phyloP scores from a whole-genome alignment of 2,329 filamentous ascomycete species.

The Diplodia mutila region DNA sequence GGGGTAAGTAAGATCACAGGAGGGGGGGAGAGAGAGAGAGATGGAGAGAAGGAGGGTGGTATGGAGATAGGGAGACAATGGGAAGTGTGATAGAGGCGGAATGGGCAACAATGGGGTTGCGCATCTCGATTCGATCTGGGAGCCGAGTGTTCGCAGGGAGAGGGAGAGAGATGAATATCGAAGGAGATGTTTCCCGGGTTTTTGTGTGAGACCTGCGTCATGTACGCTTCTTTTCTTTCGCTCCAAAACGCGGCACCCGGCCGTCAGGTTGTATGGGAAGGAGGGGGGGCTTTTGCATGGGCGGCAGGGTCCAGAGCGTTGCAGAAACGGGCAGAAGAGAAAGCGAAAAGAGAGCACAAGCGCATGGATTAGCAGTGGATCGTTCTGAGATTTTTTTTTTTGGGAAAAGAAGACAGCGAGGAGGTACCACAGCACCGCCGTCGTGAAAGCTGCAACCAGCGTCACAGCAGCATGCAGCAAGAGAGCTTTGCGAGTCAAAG shows the following conservation, averaged over 20 bases:
- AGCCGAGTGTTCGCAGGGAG: neutral
- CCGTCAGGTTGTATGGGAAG: neutral
- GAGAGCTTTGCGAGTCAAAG: neutral
- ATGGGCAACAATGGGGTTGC: neutral
- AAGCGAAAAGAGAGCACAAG: neutral
- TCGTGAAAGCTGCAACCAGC: neutral
- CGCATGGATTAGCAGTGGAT: neutral
- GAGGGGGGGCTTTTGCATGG: neutral
- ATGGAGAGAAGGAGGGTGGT: neutral
- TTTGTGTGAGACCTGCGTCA: neutral
- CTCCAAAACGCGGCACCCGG: neutral
- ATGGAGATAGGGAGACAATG: neutral
- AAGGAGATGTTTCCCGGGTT: neutral
- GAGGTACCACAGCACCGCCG: neutral
- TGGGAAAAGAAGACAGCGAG: neutral
- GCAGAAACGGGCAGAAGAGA: neutral
- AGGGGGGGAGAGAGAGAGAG: neutral
- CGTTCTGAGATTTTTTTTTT: neutral
- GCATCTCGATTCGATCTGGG: neutral
- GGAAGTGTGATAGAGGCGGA: neutral
- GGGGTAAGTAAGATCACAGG: too few relatives aligned
- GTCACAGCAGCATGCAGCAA: neutral
- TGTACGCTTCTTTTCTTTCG: neutral
- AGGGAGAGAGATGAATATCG: neutral
- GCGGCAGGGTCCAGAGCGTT: neutral